A percentile compares a stretch with the other conserved stretches of the same genome.
Evolutionary conservation across 2,329 filamentous ascomycete species (phyloP).

Genomic region (Cryphonectria japonica): DNA sequence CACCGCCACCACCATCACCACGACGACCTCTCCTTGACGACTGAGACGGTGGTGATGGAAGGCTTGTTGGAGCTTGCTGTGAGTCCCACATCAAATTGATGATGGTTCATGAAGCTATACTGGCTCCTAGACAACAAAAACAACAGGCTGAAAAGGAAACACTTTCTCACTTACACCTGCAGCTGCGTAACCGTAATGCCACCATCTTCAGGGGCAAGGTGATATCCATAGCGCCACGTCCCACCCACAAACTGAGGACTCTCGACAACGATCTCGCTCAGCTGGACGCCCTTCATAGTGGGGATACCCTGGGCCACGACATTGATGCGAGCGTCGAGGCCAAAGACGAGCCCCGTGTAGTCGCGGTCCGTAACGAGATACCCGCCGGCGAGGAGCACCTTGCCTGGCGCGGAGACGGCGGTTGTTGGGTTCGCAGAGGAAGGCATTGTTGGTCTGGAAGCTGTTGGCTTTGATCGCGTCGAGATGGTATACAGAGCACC

Average conservation of each 20-base stretch:
- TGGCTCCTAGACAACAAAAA: background rate
- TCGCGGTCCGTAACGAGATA: slow-evolving; percentile 90
- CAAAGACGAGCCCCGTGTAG: slow-evolving; percentile 77
- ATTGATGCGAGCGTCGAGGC: slow-evolving; percentile 70
- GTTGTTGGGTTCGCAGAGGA: slow-evolving; percentile 41
- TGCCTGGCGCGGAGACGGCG: slow-evolving; percentile 89
- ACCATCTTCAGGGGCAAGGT: slow-evolving; percentile 69
- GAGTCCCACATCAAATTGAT: background rate
- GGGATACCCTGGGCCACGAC: slow-evolving; percentile 61
- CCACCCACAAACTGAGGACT: slow-evolving; percentile 91
- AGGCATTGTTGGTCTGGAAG: slow-evolving; percentile 12
- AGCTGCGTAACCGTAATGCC: slow-evolving; percentile 82
- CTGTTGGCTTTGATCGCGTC: background rate
- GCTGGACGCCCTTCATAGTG: slow-evolving; percentile 65
- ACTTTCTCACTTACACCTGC: slow-evolving; percentile 64
- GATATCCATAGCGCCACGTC: slow-evolving; percentile 85
- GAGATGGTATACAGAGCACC: slow-evolving; percentile 1
- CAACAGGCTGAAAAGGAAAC: background rate
- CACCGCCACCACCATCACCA: background rate
- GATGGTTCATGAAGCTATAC: background rate
- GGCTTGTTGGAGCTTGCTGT: background rate
- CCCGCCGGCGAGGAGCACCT: slow-evolving; percentile 91
- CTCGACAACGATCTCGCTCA: slow-evolving; percentile 78
- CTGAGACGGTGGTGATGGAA: background rate
- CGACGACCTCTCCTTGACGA: too few relatives aligned